Base-by-base conservation (phyloP, 2,329 filamentous ascomycete genomes). In the Cercospora canescens region DNA sequence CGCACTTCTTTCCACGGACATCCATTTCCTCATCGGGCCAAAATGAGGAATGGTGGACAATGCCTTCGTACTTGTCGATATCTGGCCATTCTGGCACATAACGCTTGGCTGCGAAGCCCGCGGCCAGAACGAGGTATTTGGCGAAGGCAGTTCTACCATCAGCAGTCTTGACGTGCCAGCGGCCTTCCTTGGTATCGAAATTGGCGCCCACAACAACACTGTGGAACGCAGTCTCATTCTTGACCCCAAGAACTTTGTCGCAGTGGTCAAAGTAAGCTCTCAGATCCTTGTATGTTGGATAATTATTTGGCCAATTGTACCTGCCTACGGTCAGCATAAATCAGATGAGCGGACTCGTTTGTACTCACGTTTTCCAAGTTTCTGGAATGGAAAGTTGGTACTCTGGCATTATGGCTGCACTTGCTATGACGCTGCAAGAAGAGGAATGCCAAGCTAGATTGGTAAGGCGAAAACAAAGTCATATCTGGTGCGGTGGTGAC, bases 181-280 rank as follows among this genome's bases (percentile, higher is more conserved):
- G 82, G 0, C 81, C 81, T 0, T 75, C 74, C 0, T 72, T 66
- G 8, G 80, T 80, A 50, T 88, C 82, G 57, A 86, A 89, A 4
- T 83, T 77, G 3, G 83, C 86, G 11, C 82, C 81, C 0, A 83
- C 77, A 3, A 88, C 86, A 6, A 85, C 81, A 0, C 84, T 86
- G 64, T 87, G 83, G 75, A 79, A 52, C 78, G 67, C 65, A 45
- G 80, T 82, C 66, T 88, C 85, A 69, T 87, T 88, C 72, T 83
- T 86, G 39, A 89, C 76, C 24, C 50, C 77, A 6, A 88, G 71
- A 2, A 84, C 81, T 63, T 84, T 83, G 63, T 88, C 87, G 24
- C 88, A 83, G 52, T 88, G 84, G 21, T 86, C 82, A 71, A 89
- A 89, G 74, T 89, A 89, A 5, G 74, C 73, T 24, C 83, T 80